These are phyloP conservation scores for Diaporthe aspalathi DNA, from an alignment of 2,329 filamentous ascomycete species.

Conservation along the genomic window DNA sequence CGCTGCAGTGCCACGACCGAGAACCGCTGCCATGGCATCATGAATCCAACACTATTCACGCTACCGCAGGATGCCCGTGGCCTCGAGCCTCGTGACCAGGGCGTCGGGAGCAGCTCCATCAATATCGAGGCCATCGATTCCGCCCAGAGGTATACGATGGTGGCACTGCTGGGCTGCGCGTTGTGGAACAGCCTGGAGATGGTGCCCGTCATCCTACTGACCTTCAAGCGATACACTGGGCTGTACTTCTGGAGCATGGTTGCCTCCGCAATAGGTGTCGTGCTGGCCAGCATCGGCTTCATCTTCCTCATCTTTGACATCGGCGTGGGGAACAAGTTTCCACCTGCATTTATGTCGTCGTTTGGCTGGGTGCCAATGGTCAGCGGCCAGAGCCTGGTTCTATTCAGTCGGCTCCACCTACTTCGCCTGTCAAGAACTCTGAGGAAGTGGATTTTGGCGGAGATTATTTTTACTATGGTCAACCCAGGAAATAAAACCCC, in stretches of 20 bases:
- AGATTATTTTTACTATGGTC: slow-evolving; percentile 70
- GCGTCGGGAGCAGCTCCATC: background rate
- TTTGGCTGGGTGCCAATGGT: slow-evolving; percentile 66
- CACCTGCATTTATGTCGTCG: background rate
- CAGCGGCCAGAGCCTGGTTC: slow-evolving; percentile 66
- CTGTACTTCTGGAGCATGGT: slow-evolving; percentile 37
- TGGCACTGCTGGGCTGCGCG: slow-evolving; percentile 22
- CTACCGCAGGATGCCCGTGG: background rate
- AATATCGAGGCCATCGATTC: slow-evolving; percentile 15
- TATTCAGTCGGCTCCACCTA: slow-evolving; percentile 71
- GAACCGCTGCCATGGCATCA: slow-evolving; percentile 10
- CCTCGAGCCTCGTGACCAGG: background rate
- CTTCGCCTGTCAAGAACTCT: slow-evolving; percentile 62
- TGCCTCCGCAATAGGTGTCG: background rate
- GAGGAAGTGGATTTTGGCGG: slow-evolving; percentile 61
- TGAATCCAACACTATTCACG: background rate
- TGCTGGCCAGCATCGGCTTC: slow-evolving; percentile 5
- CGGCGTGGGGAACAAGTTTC: background rate
- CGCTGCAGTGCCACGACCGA: background rate
- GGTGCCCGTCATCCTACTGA: slow-evolving; percentile 20
- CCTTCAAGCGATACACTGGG: slow-evolving; percentile 5
- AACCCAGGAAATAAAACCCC: too few relatives aligned
- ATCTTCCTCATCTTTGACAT: slow-evolving; percentile 21
- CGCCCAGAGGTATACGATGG: slow-evolving; percentile 12
- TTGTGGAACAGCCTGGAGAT: slow-evolving; percentile 33